Conservation (phyloP, 140 eudicot genomes). For the Erigeron philadelphicus region DNA sequence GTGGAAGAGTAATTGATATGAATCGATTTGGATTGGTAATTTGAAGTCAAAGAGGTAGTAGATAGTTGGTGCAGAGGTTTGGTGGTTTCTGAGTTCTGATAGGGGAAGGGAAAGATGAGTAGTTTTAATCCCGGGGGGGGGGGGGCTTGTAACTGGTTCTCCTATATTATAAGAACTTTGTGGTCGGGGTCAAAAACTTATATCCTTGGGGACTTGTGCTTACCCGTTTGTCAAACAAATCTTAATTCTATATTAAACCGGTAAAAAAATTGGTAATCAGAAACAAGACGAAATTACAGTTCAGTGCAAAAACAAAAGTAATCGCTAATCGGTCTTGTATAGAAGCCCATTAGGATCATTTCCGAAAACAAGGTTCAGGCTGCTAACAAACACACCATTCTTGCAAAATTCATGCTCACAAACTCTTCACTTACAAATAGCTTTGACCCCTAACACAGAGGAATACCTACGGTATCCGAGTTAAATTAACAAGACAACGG, state of each 20-base stretch:
- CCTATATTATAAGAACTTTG: too few species aligned
- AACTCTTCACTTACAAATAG: not conserved
- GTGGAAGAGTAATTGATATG: not conserved
- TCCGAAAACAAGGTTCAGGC: not conserved
- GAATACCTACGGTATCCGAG: not conserved
- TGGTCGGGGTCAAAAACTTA: too few species aligned
- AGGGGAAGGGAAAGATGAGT: too few species aligned
- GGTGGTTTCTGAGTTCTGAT: too few species aligned
- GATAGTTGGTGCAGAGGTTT: too few species aligned
- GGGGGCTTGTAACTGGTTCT: too few species aligned
- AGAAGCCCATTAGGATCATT: not conserved
- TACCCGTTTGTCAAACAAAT: not conserved
- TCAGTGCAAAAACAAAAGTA: not conserved
- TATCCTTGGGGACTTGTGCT: too few species aligned
- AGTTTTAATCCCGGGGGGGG: too few species aligned
- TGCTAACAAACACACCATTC: not conserved
- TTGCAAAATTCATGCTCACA: not conserved
- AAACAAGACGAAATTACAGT: not conserved
- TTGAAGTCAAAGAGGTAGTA: too few species aligned
- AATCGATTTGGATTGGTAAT: too few species aligned
- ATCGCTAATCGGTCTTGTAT: not conserved
- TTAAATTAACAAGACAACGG: not conserved
- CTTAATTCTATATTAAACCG: not conserved
- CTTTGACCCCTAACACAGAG: constrained; percentile 4
- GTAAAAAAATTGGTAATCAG: not conserved